Evolutionary conservation across 352 stramenopile genomes (phyloP), one percentile per base, ranked within the genome.

Genomic region (Globisporangium camurandrum): DNA sequence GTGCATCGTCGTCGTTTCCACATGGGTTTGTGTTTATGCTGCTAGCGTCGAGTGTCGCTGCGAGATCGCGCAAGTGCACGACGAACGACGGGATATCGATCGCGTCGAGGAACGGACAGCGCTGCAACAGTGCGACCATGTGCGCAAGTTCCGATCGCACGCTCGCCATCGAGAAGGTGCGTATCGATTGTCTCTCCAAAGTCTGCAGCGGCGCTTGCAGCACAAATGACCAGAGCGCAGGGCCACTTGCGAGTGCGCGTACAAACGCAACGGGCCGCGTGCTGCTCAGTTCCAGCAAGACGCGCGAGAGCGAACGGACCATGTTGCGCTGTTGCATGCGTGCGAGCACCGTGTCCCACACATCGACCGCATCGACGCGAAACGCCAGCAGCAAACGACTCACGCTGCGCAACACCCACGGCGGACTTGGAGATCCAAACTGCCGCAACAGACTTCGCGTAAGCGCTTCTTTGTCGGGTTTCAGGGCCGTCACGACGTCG

Each of bases 381-480:
- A 84, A 86, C 38, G 81, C 66, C 24, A 86, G 59, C 66, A 84
- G 69, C 23, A 83, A 28, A 36, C 53, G 52, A 26, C 63, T 75
- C 7, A 53, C 59, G 39, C 66, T 72, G 17, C 57, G 57, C 31
- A 86, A 20, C 3, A 79, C 54, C 64, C 67, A 80, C 1, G 59
- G 52, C 12, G 57, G 8, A 34, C n/a, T 54, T 38, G 0, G 22
- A 16, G 12, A 51, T 1, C 8, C 46, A 28, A 67, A 74, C 50
- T 75, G 59, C 37, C 70, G 65, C 33, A 84, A 61, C 37, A 84
- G 54, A 52, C 70, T 74, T 30, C 64, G 63, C 14, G 59, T 57
- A 1, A 86, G 49, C 0, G 61, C 46, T 37, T 66, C 67, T 52
- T 86, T 86, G 20, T 84, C 54, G 22, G 55, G 62, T 28, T 66